These are phyloP conservation scores for Solanum boliviense DNA, from an alignment of 257 asterid genomes.

Conservation along the genomic window DNA sequence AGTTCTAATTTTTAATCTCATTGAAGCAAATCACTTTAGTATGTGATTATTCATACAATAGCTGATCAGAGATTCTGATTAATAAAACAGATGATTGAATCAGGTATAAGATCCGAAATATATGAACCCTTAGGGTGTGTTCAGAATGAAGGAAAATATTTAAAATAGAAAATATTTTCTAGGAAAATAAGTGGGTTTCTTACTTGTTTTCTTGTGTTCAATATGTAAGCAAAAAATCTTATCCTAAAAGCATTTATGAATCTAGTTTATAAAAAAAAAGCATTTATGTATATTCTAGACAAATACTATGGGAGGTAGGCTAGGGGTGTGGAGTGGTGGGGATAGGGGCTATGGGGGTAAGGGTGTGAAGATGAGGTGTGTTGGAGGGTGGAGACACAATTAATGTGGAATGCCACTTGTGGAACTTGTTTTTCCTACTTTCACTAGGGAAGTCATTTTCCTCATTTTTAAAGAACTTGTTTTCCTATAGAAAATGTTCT, in stretches of 20 bases:
- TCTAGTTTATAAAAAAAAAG: too few relatives aligned
- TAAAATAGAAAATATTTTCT: background rate
- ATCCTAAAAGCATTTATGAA: background rate
- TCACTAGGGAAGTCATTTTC: background rate
- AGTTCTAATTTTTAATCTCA: background rate
- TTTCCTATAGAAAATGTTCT: background rate
- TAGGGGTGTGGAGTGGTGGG: background rate
- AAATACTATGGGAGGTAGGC: background rate
- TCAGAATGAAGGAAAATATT: background rate
- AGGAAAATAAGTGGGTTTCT: background rate
- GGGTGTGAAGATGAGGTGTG: background rate
- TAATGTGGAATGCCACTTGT: background rate
- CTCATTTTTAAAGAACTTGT: background rate
- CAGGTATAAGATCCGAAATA: background rate
- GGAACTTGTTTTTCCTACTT: background rate
- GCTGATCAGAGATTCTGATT: background rate
- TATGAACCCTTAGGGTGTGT: background rate
- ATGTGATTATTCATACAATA: background rate
- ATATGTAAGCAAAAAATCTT: background rate
- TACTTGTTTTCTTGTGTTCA: background rate
- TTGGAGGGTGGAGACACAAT: background rate
- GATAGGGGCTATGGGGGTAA: background rate
- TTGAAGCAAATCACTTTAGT: background rate
- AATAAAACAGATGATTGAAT: background rate
- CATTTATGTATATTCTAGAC: background rate